Conservation (phyloP, 2,329 filamentous ascomycete genomes). For the Arthroderma sp. region DNA sequence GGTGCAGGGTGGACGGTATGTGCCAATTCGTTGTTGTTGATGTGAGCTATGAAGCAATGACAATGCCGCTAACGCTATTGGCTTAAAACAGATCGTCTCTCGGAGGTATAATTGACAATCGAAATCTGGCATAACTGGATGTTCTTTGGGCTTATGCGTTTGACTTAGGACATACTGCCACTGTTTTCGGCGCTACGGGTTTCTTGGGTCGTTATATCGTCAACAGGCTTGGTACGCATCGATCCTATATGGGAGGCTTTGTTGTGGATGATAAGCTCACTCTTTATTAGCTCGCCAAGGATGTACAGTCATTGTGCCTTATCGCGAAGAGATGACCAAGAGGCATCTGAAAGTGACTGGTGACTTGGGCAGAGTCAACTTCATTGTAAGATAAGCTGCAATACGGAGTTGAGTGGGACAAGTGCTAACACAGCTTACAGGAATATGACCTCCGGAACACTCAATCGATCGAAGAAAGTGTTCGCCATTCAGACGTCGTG, state of each 20-base stretch:
- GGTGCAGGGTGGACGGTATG: conserved; percentile 76
- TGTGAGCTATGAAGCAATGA: conserved; percentile 5
- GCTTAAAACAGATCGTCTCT: conserved; percentile 54
- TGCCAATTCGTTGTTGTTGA: conserved; percentile 8
- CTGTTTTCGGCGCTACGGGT: conserved; percentile 94
- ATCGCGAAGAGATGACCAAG: conserved; percentile 95
- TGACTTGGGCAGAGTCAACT: conserved; percentile 78
- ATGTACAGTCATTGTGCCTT: conserved; percentile 88
- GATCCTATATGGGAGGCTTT: not conserved
- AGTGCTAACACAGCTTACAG: conserved; percentile 30
- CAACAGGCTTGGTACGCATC: conserved; percentile 63
- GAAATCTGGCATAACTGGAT: conserved; percentile 2
- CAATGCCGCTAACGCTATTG: conserved; percentile 12
- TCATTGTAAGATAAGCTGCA: conserved; percentile 48
- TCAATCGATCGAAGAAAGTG: conserved; percentile 86
- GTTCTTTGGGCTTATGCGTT: not conserved
- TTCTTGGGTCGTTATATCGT: conserved; percentile 96
- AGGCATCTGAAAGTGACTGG: conserved; percentile 92
- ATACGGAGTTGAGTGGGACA: not conserved
- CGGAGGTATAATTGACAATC: conserved; percentile 50
- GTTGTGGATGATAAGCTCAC: conserved; percentile 15
- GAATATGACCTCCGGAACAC: conserved; percentile 95
- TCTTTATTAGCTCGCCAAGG: conserved; percentile 61
- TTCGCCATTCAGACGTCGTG: conserved; percentile 92
- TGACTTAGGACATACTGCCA: conserved; percentile 71